Conservation (phyloP, 2,329 filamentous ascomycete genomes). For the Hypoxylon sp. region DNA sequence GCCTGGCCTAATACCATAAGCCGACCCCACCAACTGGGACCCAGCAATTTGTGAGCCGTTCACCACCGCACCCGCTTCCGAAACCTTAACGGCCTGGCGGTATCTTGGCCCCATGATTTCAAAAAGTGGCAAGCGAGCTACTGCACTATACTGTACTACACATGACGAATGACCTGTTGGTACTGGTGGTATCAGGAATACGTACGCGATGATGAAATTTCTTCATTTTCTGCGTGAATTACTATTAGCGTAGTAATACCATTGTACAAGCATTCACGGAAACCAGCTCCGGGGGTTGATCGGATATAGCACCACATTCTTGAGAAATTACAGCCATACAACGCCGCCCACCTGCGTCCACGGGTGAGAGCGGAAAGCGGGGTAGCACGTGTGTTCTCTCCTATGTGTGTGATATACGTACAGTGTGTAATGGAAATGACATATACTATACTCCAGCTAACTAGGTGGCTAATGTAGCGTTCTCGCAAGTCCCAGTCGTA, state of each 20-base stretch:
- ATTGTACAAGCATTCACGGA: conserved; percentile 14
- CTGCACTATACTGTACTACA: background rate
- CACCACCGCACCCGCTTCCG: conserved; percentile 31
- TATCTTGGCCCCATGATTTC: conserved; percentile 34
- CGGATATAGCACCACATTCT: conserved; percentile 36
- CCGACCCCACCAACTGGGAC: background rate
- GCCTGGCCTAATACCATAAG: background rate
- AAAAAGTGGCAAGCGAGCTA: conserved; percentile 9
- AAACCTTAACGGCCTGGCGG: conserved; percentile 26
- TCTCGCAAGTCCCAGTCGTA: conserved; percentile 18
- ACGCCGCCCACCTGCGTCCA: conserved; percentile 1
- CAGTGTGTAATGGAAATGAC: conserved; percentile 1
- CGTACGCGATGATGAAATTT: conserved; percentile 16
- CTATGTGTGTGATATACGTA: background rate
- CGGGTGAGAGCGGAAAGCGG: conserved; percentile 36
- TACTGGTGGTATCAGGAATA: conserved; percentile 3
- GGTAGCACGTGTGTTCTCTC: conserved; percentile 37
- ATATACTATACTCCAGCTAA: conserved; percentile 2
- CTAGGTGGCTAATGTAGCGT: conserved; percentile 3
- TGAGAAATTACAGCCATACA: conserved; percentile 21
- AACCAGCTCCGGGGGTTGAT: conserved; percentile 27
- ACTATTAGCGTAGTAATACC: conserved; percentile 40
- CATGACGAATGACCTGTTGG: background rate
- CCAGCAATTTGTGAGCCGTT: conserved; percentile 14
- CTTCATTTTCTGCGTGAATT: conserved; percentile 22